These are phyloP conservation scores for Beauveria sp. DNA, from an alignment of 2,329 filamentous ascomycete genomes.

Conservation along the genomic window DNA sequence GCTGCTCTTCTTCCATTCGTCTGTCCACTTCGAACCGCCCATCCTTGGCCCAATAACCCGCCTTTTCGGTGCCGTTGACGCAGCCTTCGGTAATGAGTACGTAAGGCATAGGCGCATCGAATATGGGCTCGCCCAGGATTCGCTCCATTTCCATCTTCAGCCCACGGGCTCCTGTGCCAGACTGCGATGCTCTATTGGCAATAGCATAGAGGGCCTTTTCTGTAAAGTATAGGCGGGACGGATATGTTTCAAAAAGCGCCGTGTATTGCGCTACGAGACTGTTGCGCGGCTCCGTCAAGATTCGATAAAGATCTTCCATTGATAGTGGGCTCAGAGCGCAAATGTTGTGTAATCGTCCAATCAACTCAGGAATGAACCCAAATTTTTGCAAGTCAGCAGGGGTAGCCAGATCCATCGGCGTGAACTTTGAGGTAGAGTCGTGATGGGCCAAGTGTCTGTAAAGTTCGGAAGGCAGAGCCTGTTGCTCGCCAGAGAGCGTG, in stretches of 20 bases:
- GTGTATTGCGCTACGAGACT: conserved; percentile 83
- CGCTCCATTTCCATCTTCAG: conserved; percentile 76
- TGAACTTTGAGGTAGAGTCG: conserved; percentile 34
- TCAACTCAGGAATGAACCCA: conserved; percentile 89
- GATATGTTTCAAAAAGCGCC: conserved; percentile 71
- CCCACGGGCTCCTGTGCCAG: conserved; percentile 68
- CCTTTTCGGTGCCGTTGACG: conserved; percentile 53
- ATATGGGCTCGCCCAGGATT: conserved; percentile 72
- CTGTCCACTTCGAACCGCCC: conserved; percentile 62
- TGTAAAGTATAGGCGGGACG: conserved; percentile 78
- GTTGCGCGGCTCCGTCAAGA: conserved; percentile 88
- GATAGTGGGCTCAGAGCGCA: conserved; percentile 75
- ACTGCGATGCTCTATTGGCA: conserved; percentile 55
- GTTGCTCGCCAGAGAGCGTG: conserved; percentile 38
- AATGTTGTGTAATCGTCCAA: conserved; percentile 88
- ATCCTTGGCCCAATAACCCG: conserved; percentile 60
- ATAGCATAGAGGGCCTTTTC: conserved; percentile 72
- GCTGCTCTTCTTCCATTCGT: conserved; percentile 57
- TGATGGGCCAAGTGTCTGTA: conserved; percentile 52
- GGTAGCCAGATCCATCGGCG: conserved; percentile 62
- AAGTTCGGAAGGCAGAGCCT: conserved; percentile 58
- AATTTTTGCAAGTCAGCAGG: conserved; percentile 74
- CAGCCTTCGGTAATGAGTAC: conserved; percentile 66
- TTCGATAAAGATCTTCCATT: conserved; percentile 63
- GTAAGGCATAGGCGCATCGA: conserved; percentile 68